These are phyloP conservation scores for Rhododendron henanense DNA, from an alignment of 148 eudicot species.

Conservation along the genomic window DNA sequence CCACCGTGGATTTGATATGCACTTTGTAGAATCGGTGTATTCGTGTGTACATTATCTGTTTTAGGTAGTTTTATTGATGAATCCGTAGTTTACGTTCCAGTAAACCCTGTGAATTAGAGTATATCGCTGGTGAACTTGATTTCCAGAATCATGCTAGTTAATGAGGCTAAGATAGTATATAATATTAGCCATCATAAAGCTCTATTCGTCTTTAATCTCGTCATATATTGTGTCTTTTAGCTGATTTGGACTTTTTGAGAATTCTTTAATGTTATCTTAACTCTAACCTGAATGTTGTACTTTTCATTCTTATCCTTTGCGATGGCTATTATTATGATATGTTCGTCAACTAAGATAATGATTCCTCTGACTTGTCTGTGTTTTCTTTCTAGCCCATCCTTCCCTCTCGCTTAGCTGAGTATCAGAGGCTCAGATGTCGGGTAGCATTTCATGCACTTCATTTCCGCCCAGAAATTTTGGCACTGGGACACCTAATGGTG, in stretches of 20 bases:
- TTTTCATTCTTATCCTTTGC: slow-evolving; percentile 17
- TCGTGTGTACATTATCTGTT: neutral
- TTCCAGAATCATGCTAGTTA: neutral
- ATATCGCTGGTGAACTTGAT: neutral
- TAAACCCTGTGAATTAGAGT: neutral
- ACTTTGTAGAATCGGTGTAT: neutral
- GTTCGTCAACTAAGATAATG: neutral
- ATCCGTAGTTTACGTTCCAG: neutral
- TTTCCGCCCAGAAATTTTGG: slow-evolving; percentile 72
- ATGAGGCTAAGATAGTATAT: neutral
- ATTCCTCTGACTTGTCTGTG: slow-evolving; percentile 1
- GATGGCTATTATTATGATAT: slow-evolving; percentile 2
- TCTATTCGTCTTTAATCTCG: neutral
- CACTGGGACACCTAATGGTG: slow-evolving; percentile 67
- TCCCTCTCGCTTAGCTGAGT: slow-evolving; percentile 71
- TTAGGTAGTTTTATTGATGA: neutral
- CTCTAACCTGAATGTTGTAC: neutral
- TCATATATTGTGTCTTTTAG: neutral
- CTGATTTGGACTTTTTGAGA: neutral
- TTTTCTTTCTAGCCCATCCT: slow-evolving; percentile 54
- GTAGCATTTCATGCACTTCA: slow-evolving; percentile 90
- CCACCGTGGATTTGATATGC: neutral
- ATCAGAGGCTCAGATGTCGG: slow-evolving; percentile 95
- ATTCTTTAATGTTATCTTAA: neutral
- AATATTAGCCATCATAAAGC: neutral